These are phyloP conservation scores for Penicillium sumatraense DNA, from an alignment of 2,329 filamentous ascomycete species.

Conservation along the genomic window DNA sequence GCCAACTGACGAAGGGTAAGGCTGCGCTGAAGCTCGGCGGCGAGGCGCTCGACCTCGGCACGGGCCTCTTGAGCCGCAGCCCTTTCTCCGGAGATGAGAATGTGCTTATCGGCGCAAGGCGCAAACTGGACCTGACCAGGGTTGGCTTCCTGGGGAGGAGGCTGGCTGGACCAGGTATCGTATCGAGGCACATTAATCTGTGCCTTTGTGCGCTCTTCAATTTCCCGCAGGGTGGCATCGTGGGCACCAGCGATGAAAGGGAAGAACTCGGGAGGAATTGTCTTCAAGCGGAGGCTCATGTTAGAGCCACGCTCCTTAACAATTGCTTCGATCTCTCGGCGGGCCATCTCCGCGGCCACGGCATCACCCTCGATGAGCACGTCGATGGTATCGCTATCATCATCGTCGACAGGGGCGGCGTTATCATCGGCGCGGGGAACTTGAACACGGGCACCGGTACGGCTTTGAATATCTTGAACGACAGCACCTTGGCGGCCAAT, in stretches of 20 bases:
- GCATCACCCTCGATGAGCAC: slow-evolving; percentile 91
- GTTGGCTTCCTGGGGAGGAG: slow-evolving; percentile 66
- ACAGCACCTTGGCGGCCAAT: slow-evolving; percentile 90
- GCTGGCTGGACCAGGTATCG: slow-evolving; percentile 71
- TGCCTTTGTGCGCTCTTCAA: slow-evolving; percentile 76
- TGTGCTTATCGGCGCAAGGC: slow-evolving; percentile 75
- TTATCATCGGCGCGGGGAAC: slow-evolving; percentile 79
- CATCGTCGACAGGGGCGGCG: slow-evolving; percentile 70
- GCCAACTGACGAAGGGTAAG: slow-evolving; percentile 77
- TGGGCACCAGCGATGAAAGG: slow-evolving; percentile 88
- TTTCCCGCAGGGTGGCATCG: slow-evolving; percentile 67
- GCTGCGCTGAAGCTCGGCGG: slow-evolving; percentile 74
- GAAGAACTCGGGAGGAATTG: slow-evolving; percentile 89
- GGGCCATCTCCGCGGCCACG: slow-evolving; percentile 81
- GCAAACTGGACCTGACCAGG: slow-evolving; percentile 72
- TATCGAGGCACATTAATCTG: slow-evolving; percentile 83
- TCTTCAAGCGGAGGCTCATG: slow-evolving; percentile 78
- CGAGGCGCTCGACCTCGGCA: slow-evolving; percentile 78
- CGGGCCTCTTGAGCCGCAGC: slow-evolving; percentile 78
- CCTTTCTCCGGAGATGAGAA: slow-evolving; percentile 85
- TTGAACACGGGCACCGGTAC: slow-evolving; percentile 87
- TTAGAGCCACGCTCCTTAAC: slow-evolving; percentile 83
- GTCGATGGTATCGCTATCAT: slow-evolving; percentile 77
- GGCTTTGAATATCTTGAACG: slow-evolving; percentile 87
- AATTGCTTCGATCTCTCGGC: slow-evolving; percentile 82